Conservation (phyloP, 164 flowering plant genomes). For the Magnolia changhungtana region DNA sequence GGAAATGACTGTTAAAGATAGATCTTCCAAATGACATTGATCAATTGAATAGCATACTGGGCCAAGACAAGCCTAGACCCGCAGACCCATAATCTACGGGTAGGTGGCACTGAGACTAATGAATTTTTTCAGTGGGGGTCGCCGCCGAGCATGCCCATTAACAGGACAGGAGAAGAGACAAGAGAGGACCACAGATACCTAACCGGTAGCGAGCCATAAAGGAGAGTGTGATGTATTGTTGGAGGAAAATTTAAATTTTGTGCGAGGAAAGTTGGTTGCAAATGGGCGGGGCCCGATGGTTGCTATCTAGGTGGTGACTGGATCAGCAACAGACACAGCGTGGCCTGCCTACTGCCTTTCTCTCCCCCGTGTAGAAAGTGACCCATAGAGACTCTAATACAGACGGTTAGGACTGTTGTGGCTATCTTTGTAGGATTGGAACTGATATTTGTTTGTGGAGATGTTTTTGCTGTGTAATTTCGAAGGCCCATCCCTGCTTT, state of each 20-base stretch:
- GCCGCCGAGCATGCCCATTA: background rate
- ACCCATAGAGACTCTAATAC: background rate
- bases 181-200: constrained; percentile 4
- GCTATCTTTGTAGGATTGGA: background rate
- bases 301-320: background rate
- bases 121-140: background rate
- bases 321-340: background rate
- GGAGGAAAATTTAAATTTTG: background rate
- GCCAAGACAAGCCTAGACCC: too few species aligned
- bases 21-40: too few species aligned
- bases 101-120: background rate
- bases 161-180: background rate
- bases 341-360: background rate
- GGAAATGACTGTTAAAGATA: too few species aligned
- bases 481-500: background rate
- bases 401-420: background rate
- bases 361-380: background rate
- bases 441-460: background rate
- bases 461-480: background rate
- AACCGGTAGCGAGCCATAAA: background rate
- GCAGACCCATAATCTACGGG: too few species aligned
- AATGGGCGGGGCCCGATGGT: background rate
- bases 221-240: background rate
- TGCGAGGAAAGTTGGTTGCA: background rate
- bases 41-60: too few species aligned